Percentiles rank a stretch among this genome's conserved stretches.
These are phyloP conservation scores for Colletotrichum eleusines DNA, from an alignment of 2,329 filamentous ascomycete species.

Conservation along the genomic window DNA sequence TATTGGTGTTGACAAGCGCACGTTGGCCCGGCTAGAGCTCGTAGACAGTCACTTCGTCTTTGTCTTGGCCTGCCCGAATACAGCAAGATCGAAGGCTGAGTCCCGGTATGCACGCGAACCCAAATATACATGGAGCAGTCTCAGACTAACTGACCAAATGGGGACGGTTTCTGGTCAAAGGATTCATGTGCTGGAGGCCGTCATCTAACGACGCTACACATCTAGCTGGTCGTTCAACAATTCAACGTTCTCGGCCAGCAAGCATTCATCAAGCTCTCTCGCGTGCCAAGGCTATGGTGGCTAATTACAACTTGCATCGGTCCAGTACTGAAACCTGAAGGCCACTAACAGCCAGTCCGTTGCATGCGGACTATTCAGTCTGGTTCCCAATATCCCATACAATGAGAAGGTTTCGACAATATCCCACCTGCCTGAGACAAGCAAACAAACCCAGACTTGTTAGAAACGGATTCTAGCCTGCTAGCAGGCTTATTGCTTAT, in stretches of 20 bases:
- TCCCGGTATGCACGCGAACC: neutral
- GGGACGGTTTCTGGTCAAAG: neutral
- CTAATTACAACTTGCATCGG: neutral
- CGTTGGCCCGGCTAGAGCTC: neutral
- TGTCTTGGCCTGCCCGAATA: neutral
- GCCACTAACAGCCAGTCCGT: neutral
- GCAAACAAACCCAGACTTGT: neutral
- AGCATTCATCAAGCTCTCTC: neutral
- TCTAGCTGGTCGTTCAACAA: neutral
- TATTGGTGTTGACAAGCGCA: neutral
- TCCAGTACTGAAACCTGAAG: neutral
- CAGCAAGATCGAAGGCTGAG: neutral
- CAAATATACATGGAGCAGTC: neutral
- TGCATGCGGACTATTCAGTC: neutral
- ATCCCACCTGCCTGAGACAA: neutral
- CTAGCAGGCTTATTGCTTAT: neutral
- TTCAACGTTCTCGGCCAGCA: neutral
- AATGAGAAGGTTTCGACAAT: neutral
- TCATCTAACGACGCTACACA: neutral
- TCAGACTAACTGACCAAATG: neutral
- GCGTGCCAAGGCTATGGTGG: neutral
- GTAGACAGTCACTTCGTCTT: neutral
- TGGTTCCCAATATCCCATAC: neutral
- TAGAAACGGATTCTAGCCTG: neutral
- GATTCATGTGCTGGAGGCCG: neutral